Conservation (phyloP, 1,284 basidiomycete species). For the Ustilago vetiveriae region DNA sequence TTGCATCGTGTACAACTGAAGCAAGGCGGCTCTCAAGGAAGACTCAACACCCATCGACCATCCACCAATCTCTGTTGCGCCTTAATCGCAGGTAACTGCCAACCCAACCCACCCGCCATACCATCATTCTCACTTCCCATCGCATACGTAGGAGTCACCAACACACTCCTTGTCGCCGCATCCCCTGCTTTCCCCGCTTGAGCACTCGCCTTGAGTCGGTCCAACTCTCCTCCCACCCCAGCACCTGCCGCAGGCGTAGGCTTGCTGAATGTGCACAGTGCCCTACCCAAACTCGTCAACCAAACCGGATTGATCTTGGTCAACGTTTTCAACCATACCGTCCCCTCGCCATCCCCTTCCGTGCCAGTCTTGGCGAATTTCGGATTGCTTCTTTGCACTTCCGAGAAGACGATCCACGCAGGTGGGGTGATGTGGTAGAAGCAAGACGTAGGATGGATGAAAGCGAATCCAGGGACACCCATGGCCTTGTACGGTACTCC, state of each 20-base stretch:
- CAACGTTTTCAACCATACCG: conserved; percentile 58
- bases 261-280: conserved; percentile 88
- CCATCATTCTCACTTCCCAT: conserved; percentile 57
- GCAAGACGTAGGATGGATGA: conserved; percentile 88
- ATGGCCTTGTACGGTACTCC: conserved; percentile 86
- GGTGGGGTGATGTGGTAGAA: conserved; percentile 79
- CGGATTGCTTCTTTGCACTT: conserved; percentile 67
- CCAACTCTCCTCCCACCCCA: conserved; percentile 17
- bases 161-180: conserved; percentile 35
- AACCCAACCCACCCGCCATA: conserved; percentile 54
- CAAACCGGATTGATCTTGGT: conserved; percentile 81
- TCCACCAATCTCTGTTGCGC: conserved; percentile 57
- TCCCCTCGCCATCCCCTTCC: conserved; percentile 18
- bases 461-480: conserved; percentile 81
- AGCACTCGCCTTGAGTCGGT: conserved; percentile 18
- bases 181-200: conserved; percentile 33
- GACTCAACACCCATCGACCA: conserved; percentile 56
- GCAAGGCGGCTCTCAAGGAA: conserved; percentile 5
- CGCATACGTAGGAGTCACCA: conserved; percentile 61
- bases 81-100: conserved; percentile 60
- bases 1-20: neutral
- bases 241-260: conserved; percentile 68
- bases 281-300: conserved; percentile 81
- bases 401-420: conserved; percentile 86
- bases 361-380: conserved; percentile 64